Evolutionary conservation across 2,329 filamentous ascomycete genomes (phyloP).

Genomic region (Atkinsonella texensis): DNA sequence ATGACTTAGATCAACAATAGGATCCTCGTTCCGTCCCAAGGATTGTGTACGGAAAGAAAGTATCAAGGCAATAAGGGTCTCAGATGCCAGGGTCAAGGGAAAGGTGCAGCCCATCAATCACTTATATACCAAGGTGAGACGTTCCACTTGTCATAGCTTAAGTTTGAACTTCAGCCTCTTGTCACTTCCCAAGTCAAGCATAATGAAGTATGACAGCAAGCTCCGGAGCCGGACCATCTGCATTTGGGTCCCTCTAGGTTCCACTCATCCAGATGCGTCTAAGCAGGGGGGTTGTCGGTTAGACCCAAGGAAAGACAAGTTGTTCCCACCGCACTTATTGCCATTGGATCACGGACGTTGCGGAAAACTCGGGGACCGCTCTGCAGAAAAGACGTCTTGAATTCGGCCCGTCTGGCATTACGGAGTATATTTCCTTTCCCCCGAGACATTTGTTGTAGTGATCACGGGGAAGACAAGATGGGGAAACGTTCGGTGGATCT

Average conservation of each 20-base stretch:
- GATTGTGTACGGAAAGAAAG: neutral
- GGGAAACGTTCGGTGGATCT: neutral
- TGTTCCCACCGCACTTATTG: no score
- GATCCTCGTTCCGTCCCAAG: neutral
- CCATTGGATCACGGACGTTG: neutral
- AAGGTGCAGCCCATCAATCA: neutral
- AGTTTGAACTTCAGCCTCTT: no score
- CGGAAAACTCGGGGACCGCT: neutral
- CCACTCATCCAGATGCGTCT: no score
- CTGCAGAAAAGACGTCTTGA: neutral
- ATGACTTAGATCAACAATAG: neutral
- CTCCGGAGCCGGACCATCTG: no score
- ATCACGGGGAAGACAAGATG: neutral
- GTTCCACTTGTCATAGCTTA: neutral
- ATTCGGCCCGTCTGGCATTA: neutral
- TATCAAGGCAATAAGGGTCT: neutral
- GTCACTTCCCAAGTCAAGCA: no score
- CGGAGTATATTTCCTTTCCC: neutral
- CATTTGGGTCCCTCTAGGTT: no score
- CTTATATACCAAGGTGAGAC: neutral
- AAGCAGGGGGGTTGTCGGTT: no score
- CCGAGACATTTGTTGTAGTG: neutral
- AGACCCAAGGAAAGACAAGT: no score
- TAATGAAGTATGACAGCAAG: no score
- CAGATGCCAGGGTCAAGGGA: neutral